These are phyloP conservation scores for Nemophila menziesii DNA, from an alignment of 257 asterid species.

Conservation along the genomic window DNA sequence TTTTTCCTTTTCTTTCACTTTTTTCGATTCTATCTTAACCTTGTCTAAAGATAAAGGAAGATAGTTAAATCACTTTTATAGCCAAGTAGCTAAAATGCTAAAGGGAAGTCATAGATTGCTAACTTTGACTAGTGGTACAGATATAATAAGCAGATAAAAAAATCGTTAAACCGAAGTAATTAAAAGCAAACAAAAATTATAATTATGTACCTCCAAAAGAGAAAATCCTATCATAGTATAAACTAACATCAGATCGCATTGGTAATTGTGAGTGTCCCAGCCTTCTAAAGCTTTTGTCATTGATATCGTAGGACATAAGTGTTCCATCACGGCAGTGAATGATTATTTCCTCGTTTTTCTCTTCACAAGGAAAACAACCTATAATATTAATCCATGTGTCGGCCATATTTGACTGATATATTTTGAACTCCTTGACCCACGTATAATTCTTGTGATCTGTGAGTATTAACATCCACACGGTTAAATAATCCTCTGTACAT, in stretches of 20 bases:
- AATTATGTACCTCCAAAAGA: constrained; percentile 2
- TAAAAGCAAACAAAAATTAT: no score
- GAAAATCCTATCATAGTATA: constrained; percentile 8
- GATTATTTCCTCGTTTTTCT: constrained; percentile 4
- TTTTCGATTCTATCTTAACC: no score
- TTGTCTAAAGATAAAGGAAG: no score
- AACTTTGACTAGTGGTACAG: no score
- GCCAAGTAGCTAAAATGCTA: no score
- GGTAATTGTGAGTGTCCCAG: neutral
- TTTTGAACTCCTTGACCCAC: constrained; percentile 3
- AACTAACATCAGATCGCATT: neutral
- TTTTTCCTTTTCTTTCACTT: no score
- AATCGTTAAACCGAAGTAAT: no score
- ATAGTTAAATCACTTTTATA: no score
- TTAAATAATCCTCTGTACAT: neutral
- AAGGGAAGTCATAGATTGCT: no score
- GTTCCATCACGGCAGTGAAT: neutral
- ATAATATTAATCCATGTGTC: neutral
- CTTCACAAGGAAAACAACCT: neutral
- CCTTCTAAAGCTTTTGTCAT: constrained; percentile 3
- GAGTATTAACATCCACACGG: neutral
- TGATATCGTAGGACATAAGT: neutral
- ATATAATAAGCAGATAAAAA: no score
- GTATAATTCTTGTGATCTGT: constrained; percentile 1
- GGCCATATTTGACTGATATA: neutral